These are phyloP conservation scores for Talaromyces pinophilus DNA, from an alignment of 2,329 filamentous ascomycete genomes.

Conservation along the genomic window DNA sequence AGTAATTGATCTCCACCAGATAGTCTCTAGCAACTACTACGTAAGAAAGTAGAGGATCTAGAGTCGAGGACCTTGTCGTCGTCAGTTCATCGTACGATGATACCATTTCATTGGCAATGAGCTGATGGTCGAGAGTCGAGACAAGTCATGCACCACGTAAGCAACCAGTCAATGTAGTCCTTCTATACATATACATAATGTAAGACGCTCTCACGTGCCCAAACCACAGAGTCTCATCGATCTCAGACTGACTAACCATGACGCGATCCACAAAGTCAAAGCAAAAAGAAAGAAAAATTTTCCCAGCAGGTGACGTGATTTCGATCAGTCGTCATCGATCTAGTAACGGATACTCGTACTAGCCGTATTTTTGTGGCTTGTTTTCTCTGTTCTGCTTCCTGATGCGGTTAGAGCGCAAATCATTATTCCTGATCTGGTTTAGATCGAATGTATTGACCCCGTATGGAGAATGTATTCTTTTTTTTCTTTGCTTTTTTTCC, in stretches of 20 bases:
- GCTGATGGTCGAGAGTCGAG: background rate
- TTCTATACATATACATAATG: too few species aligned
- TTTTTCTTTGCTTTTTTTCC: background rate
- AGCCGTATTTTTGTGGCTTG: background rate
- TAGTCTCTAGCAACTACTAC: background rate
- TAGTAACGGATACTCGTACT: conserved; percentile 12
- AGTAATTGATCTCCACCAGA: background rate
- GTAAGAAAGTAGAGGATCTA: background rate
- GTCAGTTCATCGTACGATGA: conserved; percentile 4
- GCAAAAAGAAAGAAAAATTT: conserved; percentile 14
- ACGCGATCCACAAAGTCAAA: conserved; percentile 5
- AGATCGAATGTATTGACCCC: background rate
- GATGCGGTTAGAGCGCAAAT: conserved; percentile 17
- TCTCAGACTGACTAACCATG: background rate
- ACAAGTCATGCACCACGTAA: conserved; percentile 2
- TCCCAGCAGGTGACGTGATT: conserved; percentile 18
- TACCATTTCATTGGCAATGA: conserved; percentile 1
- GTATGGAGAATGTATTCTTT: background rate
- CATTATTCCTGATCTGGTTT: background rate
- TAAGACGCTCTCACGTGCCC: conserved; percentile 4
- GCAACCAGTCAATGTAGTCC: background rate
- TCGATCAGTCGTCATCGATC: background rate
- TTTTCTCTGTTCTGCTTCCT: conserved; percentile 22
- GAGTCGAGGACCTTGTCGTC: conserved; percentile 6
- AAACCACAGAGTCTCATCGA: background rate